Base-by-base conservation (phyloP, 352 stramenopile genomes). In the Plasmopara viticola region DNA sequence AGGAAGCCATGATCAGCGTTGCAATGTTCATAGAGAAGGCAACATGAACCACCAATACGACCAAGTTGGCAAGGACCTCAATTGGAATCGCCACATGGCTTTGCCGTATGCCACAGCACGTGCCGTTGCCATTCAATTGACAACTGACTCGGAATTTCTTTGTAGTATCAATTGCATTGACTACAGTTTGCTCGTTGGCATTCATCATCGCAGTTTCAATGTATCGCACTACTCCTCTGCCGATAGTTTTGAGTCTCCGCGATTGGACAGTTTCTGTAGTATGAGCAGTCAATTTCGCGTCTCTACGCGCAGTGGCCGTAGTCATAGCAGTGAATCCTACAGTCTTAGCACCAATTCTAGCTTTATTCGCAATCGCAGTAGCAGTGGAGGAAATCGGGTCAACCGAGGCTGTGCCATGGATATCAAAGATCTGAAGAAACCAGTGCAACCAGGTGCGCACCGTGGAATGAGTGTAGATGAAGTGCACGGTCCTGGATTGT, bases 161-260 rank as follows among this genome's bases (percentile, higher is more conserved):
- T 84, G 78, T 43, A 74, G 74, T 18, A 93, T 97, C 70, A 96
- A 96, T 61, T 96, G 94, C 62, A 97, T 98, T 68, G 92, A 98
- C 64, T 98, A 98, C 60, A 96, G 84, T 38, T 83, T 98, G 58
- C 70, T 98, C 18, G 88, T 98, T 47, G 92, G 90, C 4, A 87
- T 97, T 49, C 91, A 97, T 64, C 87, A 97, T 53, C 79, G 90
- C 66, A 92, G 73, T 49, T 87, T 86, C 48, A 87, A 86, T 20
- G 78, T 87, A 10, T 89, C 84, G 39, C 72, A 85, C 39, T 84
- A 78, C 54, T 80, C 76, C 28, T 87, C 78, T 0, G 73, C 75
- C 1, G 69, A 74, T 20, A 72, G 56, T 40, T 70, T 75, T 30
- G 66, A 79, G 35, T 58, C 75, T 9, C 57, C 66, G 18, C 67